Evolutionary conservation across 2,329 filamentous ascomycete genomes (phyloP), one percentile per base, ranked within the genome.

Genomic region (Ophiocordyceps polyrhachis-furcata): DNA sequence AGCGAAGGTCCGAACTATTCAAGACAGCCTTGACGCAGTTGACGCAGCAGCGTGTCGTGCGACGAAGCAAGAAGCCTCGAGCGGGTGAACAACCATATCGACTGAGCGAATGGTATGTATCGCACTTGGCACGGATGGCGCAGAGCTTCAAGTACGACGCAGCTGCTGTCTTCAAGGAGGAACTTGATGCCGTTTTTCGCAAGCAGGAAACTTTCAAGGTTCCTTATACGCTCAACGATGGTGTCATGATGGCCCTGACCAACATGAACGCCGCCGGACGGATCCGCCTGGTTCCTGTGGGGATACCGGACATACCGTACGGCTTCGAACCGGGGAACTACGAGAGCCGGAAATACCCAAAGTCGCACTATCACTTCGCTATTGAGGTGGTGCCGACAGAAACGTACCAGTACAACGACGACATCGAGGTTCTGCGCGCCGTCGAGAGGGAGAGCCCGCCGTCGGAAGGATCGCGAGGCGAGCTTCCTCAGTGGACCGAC

Each of bases 241-340:
- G 79, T 23, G 68, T 74, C 28, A 70, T 81, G 47, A 73, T 85
- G 66, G 79, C 76, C 2, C 61, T 82, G 46, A 68, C 76, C 38
- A 83, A 83, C 51, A 58, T 88, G 45, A 71, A 79, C 48, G 73
- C 76, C 1, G 58, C 70, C 43, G 71, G 74, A 4, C 68, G 72
- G 38, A 64, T 86, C 40, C 63, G 56, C 15, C 55, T 83, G 7
- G 61, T 68, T 4, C 65, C 73, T 0, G 55, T 68, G 2, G 65
- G 79, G 38, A 69, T 81, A 5, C 74, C 75, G 1, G 53, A 70
- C 43, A 75, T 83, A 28, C 76, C 78, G 2, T 79, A 82, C 55
- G 82, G 83, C 1, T 81, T 86, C 53, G 72, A 75, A 44, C 79
- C 79, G 8, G 74, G 74, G 15, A 76, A 81, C 50, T 87, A 87